Conservation (phyloP, 1,284 basidiomycete genomes). For the Stereum hirsutum region DNA sequence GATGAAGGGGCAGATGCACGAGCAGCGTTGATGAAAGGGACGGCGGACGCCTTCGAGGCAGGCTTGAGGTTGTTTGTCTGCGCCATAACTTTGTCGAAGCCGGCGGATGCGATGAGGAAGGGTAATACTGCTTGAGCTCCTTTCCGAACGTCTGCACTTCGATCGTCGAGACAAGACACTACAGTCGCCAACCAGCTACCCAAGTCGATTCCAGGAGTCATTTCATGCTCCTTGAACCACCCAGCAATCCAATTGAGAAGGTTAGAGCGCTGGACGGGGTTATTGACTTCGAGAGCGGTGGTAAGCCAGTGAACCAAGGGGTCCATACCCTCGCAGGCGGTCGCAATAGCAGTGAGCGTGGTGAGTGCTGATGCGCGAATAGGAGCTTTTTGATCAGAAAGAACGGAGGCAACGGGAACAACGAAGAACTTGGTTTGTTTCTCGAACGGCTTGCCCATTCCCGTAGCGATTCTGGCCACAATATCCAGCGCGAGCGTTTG, state of each 20-base stretch:
- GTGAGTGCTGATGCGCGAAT: slow-evolving; percentile 75
- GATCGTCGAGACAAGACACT: slow-evolving; percentile 87
- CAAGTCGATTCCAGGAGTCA: slow-evolving; percentile 60
- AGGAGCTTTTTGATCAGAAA: slow-evolving; percentile 90
- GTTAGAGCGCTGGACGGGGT: slow-evolving; percentile 83
- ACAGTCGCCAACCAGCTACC: slow-evolving; percentile 60
- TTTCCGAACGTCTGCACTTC: slow-evolving; percentile 88
- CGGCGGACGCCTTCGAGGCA: slow-evolving; percentile 79
- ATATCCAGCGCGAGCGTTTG: slow-evolving; percentile 88
- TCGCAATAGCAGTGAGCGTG: slow-evolving; percentile 78
- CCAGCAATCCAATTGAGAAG: slow-evolving; percentile 82
- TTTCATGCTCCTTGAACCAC: slow-evolving; percentile 65
- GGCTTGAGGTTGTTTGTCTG: slow-evolving; percentile 86
- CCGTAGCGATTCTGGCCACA: slow-evolving; percentile 80
- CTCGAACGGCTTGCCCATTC: slow-evolving; percentile 95
- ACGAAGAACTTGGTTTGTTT: slow-evolving; percentile 77
- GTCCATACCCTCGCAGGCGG: slow-evolving; percentile 80
- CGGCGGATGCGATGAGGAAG: slow-evolving; percentile 65
- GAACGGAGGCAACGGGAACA: slow-evolving; percentile 72
- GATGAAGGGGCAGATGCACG: slow-evolving; percentile 27
- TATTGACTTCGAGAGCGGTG: slow-evolving; percentile 77
- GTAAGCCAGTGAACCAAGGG: slow-evolving; percentile 73
- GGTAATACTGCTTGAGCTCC: slow-evolving; percentile 81
- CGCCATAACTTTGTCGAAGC: slow-evolving; percentile 83
- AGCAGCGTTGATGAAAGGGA: slow-evolving; percentile 82